phyloP scores from a whole-genome alignment of 495 filamentous ascomycete genomes.

The Staphylotrichum longicolle region DNA sequence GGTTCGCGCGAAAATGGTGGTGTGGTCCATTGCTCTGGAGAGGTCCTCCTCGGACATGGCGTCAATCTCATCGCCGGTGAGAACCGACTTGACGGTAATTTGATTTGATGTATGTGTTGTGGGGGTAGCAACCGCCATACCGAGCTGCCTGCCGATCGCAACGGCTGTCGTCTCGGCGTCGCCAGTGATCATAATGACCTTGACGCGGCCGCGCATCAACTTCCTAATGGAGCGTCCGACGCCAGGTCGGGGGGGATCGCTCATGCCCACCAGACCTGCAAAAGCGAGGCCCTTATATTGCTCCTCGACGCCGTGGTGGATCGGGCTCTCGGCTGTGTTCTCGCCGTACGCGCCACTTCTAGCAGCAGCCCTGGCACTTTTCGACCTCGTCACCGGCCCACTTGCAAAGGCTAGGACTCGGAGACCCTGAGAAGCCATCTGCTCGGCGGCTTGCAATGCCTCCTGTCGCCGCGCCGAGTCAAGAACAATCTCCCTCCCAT shows the following conservation, averaged over 20 bases:
- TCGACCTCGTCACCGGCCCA: slow-evolving; percentile 51
- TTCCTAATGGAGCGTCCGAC: slow-evolving; percentile 87
- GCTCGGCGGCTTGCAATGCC: slow-evolving; percentile 76
- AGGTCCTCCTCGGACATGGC: slow-evolving; percentile 82
- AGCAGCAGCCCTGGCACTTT: slow-evolving; percentile 10
- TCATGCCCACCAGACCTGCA: slow-evolving; percentile 93
- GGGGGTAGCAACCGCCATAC: slow-evolving; percentile 68
- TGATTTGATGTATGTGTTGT: slow-evolving; percentile 45
- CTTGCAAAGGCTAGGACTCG: slow-evolving; percentile 91
- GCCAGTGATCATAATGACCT: slow-evolving; percentile 98
- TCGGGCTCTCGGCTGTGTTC: slow-evolving; percentile 42
- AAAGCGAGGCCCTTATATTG: slow-evolving; percentile 81
- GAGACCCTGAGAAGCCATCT: slow-evolving; percentile 90
- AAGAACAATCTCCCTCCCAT: slow-evolving; percentile 82
- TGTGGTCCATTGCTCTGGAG: slow-evolving; percentile 75
- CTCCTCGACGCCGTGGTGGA: slow-evolving; percentile 59
- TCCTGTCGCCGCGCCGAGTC: slow-evolving; percentile 73
- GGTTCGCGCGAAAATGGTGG: slow-evolving; percentile 92
- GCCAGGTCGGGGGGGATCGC: slow-evolving; percentile 85
- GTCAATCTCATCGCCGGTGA: slow-evolving; percentile 88
- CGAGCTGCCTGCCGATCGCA: slow-evolving; percentile 87
- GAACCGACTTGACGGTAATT: slow-evolving; percentile 62
- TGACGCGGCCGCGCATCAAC: slow-evolving; percentile 89
- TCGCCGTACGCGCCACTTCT: slow-evolving; percentile 36
- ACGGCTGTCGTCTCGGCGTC: slow-evolving; percentile 92